Evolutionary conservation across 257 asterid genomes (phyloP), one percentile per base, ranked within the genome.

Genomic region (Salvia miltiorrhiza): DNA sequence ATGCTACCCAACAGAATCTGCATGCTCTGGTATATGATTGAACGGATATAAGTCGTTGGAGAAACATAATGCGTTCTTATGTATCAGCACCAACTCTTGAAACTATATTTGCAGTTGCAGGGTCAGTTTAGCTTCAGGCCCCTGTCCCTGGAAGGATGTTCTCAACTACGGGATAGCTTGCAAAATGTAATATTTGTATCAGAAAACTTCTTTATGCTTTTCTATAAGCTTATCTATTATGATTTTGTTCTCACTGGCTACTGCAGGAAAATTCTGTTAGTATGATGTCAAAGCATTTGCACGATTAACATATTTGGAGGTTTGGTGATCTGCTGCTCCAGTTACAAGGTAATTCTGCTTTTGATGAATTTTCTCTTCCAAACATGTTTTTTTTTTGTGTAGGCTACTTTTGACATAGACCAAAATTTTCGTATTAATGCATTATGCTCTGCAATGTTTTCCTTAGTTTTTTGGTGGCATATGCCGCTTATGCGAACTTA

Each of bases 121-220:
- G 83, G 77, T 19, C 79, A 72, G 10, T 55, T 63, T 69, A 41
- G 77, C 65, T 75, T 75, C 74, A 54, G 75, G 44, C 73, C 77
- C 5, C 33, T 76, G 12, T 57, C 73, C 11, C 8, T 63, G 79
- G 79, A 60, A 50, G 79, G 79, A 40, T 57, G 79, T 72, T 78
- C 79, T 20, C 72, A 65, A 73, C 39, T 50, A 53, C 75, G 63
- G 75, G 67, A 70, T 21, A 63, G 74, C 76, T 60, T 69, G 75
- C 78, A 70, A 47, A 72, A 64, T 65, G 70, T 68, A 60, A 58
- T 70, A 62, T 56, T 59, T 30, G 48, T 55, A 9, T 53, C 17
- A 3, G 39, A 40, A 63, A 63, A 48, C 37, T 16, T 66, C 23
- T 12, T 62, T 0, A 17, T 62, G 58, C 19, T 59, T 71, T 67